phyloP scores from a whole-genome alignment of 305 asterid species.

The Solanum hybrid region DNA sequence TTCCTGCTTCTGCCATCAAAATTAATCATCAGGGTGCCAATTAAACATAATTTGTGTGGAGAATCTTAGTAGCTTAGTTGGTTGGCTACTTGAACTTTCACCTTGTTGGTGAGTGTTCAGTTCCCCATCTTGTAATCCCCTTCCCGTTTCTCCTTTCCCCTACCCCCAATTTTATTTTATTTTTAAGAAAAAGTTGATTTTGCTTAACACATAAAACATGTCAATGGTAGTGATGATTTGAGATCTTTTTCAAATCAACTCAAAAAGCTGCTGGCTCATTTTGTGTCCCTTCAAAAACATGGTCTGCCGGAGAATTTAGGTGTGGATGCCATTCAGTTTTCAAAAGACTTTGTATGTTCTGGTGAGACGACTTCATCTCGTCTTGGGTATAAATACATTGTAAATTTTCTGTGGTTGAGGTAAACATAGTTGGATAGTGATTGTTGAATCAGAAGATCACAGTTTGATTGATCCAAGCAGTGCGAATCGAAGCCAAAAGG shows the following conservation, averaged over 20 bases:
- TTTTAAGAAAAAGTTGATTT: not conserved
- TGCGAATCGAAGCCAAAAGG: accelerated
- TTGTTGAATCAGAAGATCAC: not conserved
- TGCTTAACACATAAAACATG: not conserved
- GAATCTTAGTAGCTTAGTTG: not conserved
- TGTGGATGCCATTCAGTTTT: not conserved
- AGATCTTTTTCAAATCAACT: not conserved
- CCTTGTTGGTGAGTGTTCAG: not conserved
- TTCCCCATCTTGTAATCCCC: not conserved
- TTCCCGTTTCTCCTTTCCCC: not conserved
- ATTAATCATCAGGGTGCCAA: not conserved
- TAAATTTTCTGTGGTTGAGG: not conserved
- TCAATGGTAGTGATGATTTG: not conserved
- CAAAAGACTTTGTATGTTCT: not conserved
- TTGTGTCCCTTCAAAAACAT: not conserved
- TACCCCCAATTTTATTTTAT: not conserved
- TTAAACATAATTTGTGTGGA: not conserved
- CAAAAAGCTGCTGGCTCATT: not conserved
- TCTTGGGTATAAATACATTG: not conserved
- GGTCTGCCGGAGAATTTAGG: not conserved
- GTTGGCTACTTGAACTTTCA: not conserved
- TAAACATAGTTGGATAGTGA: not conserved
- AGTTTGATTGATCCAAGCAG: not conserved
- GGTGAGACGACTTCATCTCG: not conserved
- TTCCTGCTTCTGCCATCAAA: not conserved